Conservation (phyloP, 805 yeast species). For the Pichia insulana region DNA sequence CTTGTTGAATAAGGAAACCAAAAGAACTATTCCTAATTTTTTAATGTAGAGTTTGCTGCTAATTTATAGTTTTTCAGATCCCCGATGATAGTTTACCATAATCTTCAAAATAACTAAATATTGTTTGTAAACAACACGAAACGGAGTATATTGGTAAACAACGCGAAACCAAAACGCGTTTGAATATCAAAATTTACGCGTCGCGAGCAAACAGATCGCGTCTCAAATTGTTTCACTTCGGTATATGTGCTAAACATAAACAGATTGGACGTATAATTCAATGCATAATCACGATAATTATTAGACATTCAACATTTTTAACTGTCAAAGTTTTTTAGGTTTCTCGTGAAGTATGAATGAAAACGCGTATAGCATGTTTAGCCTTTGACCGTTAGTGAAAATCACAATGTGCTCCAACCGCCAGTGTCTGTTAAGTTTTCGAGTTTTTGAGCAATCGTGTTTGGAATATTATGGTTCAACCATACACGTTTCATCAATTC, state of each 20-base stretch:
- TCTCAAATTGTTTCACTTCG: too few relatives aligned
- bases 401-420: constrained; percentile 84
- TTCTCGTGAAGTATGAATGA: too few relatives aligned
- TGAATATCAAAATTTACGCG: too few relatives aligned
- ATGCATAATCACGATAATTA: too few relatives aligned
- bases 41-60: neutral
- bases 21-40: neutral
- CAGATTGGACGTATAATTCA: too few relatives aligned
- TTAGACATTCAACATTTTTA: too few relatives aligned
- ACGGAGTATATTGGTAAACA: neutral
- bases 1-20: constrained; percentile 5
- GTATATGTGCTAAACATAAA: too few relatives aligned
- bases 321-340: too few relatives aligned
- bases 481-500: constrained; percentile 59
- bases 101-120: neutral
- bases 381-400: too few relatives aligned
- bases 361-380: too few relatives aligned
- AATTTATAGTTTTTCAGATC: neutral
- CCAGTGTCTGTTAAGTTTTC: constrained; percentile 81
- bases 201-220: neutral
- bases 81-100: too few relatives aligned
- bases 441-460: constrained; percentile 66
- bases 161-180: neutral
- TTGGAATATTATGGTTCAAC: constrained; percentile 72
- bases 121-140: neutral